Percentiles rank a stretch among this genome's conserved stretches.
Evolutionary conservation across 2,329 filamentous ascomycete species (phyloP).

Genomic region (Penicillium sp.): DNA sequence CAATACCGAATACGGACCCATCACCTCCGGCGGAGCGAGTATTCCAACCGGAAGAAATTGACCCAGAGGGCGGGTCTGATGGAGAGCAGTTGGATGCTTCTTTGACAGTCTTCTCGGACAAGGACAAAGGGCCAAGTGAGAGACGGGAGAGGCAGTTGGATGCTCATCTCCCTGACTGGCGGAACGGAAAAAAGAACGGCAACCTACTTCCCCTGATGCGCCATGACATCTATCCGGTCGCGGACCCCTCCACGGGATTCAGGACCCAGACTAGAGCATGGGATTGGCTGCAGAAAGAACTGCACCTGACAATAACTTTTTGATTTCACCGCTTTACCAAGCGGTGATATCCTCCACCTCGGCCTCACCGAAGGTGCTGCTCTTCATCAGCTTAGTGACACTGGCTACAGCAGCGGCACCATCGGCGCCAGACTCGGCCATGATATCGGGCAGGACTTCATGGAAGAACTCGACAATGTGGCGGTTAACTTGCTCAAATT

Average conservation of each 20-base stretch:
- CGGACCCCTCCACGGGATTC: not conserved
- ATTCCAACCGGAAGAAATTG: conserved; percentile 12
- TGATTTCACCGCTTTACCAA: conserved; percentile 60
- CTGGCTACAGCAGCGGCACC: conserved; percentile 52
- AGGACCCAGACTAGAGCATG: conserved; percentile 21
- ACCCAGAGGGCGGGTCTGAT: conserved; percentile 35
- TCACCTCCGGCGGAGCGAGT: conserved; percentile 19
- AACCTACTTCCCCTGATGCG: conserved; percentile 34
- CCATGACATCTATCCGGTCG: conserved; percentile 19
- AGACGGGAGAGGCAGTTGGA: conserved; percentile 43
- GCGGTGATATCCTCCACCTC: conserved; percentile 96
- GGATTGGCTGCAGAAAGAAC: conserved; percentile 24
- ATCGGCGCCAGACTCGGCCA: conserved; percentile 61
- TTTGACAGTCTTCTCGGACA: conserved; percentile 39
- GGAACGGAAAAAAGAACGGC: conserved; percentile 37
- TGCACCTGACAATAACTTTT: conserved; percentile 28
- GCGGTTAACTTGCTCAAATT: conserved; percentile 94
- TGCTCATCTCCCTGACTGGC: conserved; percentile 44
- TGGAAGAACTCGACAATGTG: conserved; percentile 82
- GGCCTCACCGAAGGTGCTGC: conserved; percentile 89
- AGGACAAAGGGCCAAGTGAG: conserved; percentile 22
- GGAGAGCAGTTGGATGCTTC: conserved; percentile 48
- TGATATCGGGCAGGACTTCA: conserved; percentile 82
- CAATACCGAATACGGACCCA: conserved; percentile 23
- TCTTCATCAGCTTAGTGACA: conserved; percentile 70